phyloP scores from a whole-genome alignment of 768 basidiomycete genomes.

The Hypsizygus marmoreus region DNA sequence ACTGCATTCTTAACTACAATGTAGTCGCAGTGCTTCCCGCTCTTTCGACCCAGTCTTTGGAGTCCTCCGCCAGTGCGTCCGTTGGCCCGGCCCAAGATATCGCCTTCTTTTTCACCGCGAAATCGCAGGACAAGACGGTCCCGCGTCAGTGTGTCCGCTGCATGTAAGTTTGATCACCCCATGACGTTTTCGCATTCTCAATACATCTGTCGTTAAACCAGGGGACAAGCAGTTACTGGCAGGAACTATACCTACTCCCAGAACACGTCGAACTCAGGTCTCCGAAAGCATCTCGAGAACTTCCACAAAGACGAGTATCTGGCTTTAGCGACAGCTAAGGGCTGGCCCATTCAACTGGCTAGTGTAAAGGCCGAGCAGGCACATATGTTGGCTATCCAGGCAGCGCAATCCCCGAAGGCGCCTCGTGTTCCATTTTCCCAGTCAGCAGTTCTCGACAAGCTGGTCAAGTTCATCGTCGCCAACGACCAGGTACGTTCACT shows the following conservation, averaged over 20 bases:
- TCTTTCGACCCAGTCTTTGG: background rate
- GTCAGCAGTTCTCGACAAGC: too few relatives aligned
- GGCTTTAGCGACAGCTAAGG: too few relatives aligned
- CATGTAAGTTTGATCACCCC: background rate
- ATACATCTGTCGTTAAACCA: background rate
- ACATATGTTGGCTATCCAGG: background rate
- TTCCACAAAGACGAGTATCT: background rate
- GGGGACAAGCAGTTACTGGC: background rate
- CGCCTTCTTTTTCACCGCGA: background rate
- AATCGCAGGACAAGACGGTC: too few relatives aligned
- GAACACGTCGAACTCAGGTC: background rate
- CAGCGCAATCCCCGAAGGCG: background rate
- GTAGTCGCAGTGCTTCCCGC: background rate
- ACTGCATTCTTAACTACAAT: background rate
- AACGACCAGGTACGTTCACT: constrained; percentile 3
- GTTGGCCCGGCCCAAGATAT: background rate
- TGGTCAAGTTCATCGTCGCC: too few relatives aligned
- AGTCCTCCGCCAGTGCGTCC: background rate
- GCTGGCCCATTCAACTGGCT: too few relatives aligned
- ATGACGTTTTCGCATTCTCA: background rate
- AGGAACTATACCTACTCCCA: background rate
- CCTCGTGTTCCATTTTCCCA: background rate
- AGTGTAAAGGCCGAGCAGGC: background rate
- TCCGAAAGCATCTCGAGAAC: background rate
- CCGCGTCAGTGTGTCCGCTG: background rate